Conservation (phyloP, 371 early-diverging fungal species). For the Dichotomocladium elegans region DNA sequence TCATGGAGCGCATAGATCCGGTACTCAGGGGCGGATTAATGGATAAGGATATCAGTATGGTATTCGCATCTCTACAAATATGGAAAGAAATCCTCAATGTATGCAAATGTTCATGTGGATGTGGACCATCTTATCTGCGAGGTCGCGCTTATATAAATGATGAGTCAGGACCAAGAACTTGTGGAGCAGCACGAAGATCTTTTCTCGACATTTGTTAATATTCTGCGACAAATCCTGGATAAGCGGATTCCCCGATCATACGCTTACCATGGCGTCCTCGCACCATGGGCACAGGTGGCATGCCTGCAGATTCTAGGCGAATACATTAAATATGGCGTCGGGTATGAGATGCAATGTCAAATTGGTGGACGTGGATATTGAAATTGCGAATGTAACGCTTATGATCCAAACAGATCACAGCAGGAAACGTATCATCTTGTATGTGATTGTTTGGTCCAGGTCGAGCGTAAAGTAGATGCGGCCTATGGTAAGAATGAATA, state of each 20-base stretch:
- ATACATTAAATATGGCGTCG: slow-evolving; percentile 23
- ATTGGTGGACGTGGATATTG: not conserved
- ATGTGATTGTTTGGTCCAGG: slow-evolving; percentile 21
- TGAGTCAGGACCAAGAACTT: slow-evolving; percentile 16
- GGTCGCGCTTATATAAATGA: no score
- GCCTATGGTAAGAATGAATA: slow-evolving; percentile 37
- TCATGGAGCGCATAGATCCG: slow-evolving; percentile 25
- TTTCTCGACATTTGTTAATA: slow-evolving; percentile 24
- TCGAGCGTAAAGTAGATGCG: slow-evolving; percentile 42
- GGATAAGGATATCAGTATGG: slow-evolving; percentile 44
- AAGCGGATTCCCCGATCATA: slow-evolving; percentile 32
- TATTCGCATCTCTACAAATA: slow-evolving; percentile 36
- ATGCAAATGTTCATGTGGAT: not conserved
- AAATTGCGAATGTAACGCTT: not conserved
- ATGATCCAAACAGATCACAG: slow-evolving; percentile 22
- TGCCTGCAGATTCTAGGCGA: slow-evolving; percentile 29
- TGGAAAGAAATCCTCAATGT: slow-evolving; percentile 23
- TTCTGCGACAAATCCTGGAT: slow-evolving; percentile 37
- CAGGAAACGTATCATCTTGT: slow-evolving; percentile 20
- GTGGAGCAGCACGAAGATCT: slow-evolving; percentile 26
- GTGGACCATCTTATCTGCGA: no score
- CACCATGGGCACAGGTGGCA: slow-evolving; percentile 53
- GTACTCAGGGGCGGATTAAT: slow-evolving; percentile 32
- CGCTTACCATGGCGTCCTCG: slow-evolving; percentile 48
- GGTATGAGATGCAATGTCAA: slow-evolving; percentile 25